Evolutionary conservation across 2,329 filamentous ascomycete species (phyloP).

Genomic region (Scedosporium boydii): DNA sequence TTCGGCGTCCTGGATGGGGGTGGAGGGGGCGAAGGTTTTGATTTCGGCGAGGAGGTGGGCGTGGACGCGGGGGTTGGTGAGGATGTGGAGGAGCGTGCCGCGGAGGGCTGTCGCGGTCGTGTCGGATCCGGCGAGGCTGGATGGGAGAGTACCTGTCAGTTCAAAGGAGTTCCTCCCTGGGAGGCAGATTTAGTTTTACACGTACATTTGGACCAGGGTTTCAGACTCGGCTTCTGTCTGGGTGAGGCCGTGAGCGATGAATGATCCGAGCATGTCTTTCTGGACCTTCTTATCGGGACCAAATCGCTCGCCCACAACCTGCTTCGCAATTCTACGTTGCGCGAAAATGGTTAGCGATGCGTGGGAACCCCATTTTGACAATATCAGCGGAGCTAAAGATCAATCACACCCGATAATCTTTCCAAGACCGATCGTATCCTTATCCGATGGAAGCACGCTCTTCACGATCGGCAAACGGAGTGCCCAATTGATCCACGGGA

Average conservation of each 20-base stretch:
- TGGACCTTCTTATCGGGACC: slow-evolving; percentile 29
- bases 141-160: background rate
- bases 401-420: slow-evolving; percentile 31
- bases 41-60: slow-evolving; percentile 35
- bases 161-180: background rate
- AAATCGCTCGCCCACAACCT: slow-evolving; percentile 35
- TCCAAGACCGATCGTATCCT: slow-evolving; percentile 27
- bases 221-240: slow-evolving; percentile 33
- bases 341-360: slow-evolving; percentile 10
- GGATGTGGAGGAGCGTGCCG: slow-evolving; percentile 40
- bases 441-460: slow-evolving; percentile 28
- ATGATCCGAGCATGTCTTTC: slow-evolving; percentile 43
- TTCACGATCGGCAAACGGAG: slow-evolving; percentile 30
- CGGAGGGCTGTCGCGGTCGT: slow-evolving; percentile 47
- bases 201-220: slow-evolving; percentile 26
- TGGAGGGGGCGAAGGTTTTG: slow-evolving; percentile 14
- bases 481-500: slow-evolving; percentile 30
- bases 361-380: no score
- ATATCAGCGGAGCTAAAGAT: slow-evolving; percentile 12
- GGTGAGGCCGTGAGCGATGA: slow-evolving; percentile 28
- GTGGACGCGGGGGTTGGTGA: slow-evolving; percentile 37
- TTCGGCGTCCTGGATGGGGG: slow-evolving; percentile 20
- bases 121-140: slow-evolving; percentile 44
- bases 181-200: background rate
- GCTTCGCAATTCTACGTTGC: slow-evolving; percentile 29